Percentiles rank a stretch among this genome's conserved stretches.
phyloP scores from a whole-genome alignment of 106 monocot species.

The Dioscorea zingiberensis region DNA sequence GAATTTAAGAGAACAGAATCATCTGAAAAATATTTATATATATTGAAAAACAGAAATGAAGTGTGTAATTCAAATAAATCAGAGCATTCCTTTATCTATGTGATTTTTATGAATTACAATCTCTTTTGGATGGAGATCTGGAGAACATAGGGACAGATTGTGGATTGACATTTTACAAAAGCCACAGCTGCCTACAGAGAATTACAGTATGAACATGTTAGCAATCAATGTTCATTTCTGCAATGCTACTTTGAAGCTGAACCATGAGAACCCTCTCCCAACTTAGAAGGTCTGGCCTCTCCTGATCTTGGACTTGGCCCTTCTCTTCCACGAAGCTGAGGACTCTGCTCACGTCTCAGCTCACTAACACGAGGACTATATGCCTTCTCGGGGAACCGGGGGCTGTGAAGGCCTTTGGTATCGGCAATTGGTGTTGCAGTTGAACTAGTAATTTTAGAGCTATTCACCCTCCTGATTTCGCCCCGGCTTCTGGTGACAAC shows the following conservation, averaged over 20 bases:
- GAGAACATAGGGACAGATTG: background rate
- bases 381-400: constrained; percentile 31
- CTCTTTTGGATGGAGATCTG: background rate
- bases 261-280: constrained; percentile 26
- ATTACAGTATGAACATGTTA: background rate
- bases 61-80: background rate
- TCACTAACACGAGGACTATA: constrained; percentile 46
- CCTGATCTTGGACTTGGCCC: constrained; percentile 35
- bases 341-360: constrained; percentile 44
- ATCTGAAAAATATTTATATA: too few relatives aligned
- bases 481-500: constrained; percentile 82
- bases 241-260: constrained; percentile 19
- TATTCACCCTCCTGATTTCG: constrained; percentile 54
- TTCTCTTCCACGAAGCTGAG: constrained; percentile 9
- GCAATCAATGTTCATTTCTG: constrained; percentile 4
- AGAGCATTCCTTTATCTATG: background rate
- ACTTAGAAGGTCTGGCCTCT: constrained; percentile 40
- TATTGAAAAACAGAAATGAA: too few relatives aligned
- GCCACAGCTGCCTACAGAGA: background rate
- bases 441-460: constrained; percentile 74
- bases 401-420: constrained; percentile 33
- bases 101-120: constrained; percentile 2
- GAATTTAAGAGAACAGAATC: too few relatives aligned
- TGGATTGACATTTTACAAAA: background rate
- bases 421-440: constrained; percentile 38